Evolutionary conservation across 2,329 filamentous ascomycete species (phyloP), one percentile per base, ranked within the genome.

Genomic region (Lasiodiplodia citricola): DNA sequence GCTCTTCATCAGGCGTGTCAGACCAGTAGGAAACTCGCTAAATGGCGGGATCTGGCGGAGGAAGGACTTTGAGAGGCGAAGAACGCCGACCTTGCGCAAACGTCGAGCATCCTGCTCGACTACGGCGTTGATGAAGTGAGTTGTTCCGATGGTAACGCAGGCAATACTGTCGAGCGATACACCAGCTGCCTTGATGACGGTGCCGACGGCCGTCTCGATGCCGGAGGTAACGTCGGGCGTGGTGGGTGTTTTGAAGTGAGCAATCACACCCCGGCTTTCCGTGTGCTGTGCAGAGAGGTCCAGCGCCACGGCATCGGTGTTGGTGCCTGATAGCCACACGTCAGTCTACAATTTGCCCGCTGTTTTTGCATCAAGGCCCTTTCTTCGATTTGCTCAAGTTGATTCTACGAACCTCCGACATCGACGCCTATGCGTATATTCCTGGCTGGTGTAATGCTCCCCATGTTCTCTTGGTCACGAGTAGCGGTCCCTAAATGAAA

Each of bases 141-240:
- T 87, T 2, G 84, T 86, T 31, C 85, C 84, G 63, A 87, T 82
- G 8, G 83, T 85, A 4, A 86, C 80, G 68, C 82, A 83, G 18
- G 76, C 78, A 66, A 85, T 76, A 2, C 72, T 71, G 16, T 70
- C 68, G 18, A 77, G 75, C 18, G 76, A 71, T 21, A 80, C 73
- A 3, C 71, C 73, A 5, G 77, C 75, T 0, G 74, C 73, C 35
- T 74, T 72, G 72, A 80, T 78, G 76, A 80, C 79, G 10, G 75
- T 76, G 3, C 73, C 77, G 55, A 81, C 78, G 18, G 77, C 75
- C 38, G 73, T 70, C 14, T 74, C 72, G 67, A 80, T 80, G 31
- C 79, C 78, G 75, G 77, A 74, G 68, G 77, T 80, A 11, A 78
- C 77, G 47, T 80, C 72, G 7, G 75, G 72, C 10, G 79, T 80